Percentiles rank a stretch among this genome's conserved stretches.
phyloP scores from a whole-genome alignment of 108 stramenopile genomes.

The Schizochytrium sp. region DNA sequence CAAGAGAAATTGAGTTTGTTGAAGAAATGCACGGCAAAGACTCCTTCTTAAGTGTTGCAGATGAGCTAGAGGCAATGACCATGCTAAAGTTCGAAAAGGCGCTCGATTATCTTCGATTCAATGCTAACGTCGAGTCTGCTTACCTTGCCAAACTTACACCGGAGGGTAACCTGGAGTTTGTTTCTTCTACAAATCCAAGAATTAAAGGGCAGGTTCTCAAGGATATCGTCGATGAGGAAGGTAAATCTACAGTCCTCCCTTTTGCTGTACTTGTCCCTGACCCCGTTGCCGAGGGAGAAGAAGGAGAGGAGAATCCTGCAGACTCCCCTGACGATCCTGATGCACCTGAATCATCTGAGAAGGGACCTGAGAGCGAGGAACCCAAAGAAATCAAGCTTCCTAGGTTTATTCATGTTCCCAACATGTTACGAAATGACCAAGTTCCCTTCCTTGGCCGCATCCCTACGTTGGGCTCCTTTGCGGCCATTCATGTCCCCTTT shows the following conservation, averaged over 20 bases:
- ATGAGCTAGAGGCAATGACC: neutral
- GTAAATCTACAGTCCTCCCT: neutral
- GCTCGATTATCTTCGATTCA: neutral
- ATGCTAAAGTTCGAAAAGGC: neutral
- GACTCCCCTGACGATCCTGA: neutral
- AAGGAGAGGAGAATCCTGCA: conserved; percentile 4
- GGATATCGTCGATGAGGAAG: neutral
- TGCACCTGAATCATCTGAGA: neutral
- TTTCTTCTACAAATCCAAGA: conserved; percentile 4
- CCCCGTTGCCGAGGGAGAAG: neutral
- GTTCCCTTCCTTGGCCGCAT: conserved; percentile 53
- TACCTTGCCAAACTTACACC: neutral
- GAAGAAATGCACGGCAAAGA: neutral
- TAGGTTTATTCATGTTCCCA: conserved; percentile 27
- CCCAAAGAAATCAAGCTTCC: neutral
- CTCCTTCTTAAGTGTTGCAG: conserved; percentile 43
- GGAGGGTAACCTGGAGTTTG: conserved; percentile 2
- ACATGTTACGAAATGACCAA: neutral
- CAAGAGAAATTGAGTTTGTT: neutral
- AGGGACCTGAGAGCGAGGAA: conserved; percentile 2
- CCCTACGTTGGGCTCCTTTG: conserved; percentile 59
- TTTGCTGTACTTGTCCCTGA: conserved; percentile 34
- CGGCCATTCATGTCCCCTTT: conserved; percentile 17
- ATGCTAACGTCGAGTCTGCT: neutral
- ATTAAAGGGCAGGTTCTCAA: conserved; percentile 4